phyloP scores from a whole-genome alignment of 768 basidiomycete species.

The Leccinum barrowsii region DNA sequence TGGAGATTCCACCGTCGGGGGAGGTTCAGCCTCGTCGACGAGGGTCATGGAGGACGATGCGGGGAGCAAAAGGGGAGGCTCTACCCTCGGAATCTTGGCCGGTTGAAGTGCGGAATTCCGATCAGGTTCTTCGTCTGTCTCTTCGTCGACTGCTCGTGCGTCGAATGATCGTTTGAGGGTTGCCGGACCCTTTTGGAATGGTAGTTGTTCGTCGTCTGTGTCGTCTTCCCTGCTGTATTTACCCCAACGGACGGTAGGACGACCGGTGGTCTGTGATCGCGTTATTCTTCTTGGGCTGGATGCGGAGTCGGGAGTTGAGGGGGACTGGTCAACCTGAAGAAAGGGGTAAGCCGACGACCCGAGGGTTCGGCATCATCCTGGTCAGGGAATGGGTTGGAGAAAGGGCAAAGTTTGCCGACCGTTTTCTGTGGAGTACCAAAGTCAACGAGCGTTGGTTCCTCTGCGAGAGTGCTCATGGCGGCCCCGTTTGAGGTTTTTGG shows the following conservation, averaged over 20 bases:
- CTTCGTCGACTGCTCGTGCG: slow-evolving; percentile 34
- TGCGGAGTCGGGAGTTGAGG: slow-evolving; percentile 25
- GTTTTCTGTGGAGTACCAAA: slow-evolving; percentile 24
- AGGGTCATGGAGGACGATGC: slow-evolving; percentile 28
- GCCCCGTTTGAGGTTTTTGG: slow-evolving; percentile 18
- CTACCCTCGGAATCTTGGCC: slow-evolving; percentile 30
- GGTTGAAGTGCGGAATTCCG: slow-evolving; percentile 17
- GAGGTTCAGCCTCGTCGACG: slow-evolving; percentile 23
- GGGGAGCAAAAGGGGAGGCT: slow-evolving; percentile 22
- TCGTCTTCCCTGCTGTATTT: slow-evolving; percentile 32
- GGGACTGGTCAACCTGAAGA: slow-evolving; percentile 21
- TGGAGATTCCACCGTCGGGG: slow-evolving; percentile 4
- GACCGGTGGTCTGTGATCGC: slow-evolving; percentile 34
- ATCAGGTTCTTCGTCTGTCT: slow-evolving; percentile 32
- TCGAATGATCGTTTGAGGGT: slow-evolving; percentile 33
- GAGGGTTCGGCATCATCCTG: slow-evolving; percentile 27
- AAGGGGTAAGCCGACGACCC: slow-evolving; percentile 19
- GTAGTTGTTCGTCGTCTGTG: slow-evolving; percentile 20
- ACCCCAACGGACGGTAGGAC: slow-evolving; percentile 33
- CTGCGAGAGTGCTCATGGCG: slow-evolving; percentile 3
- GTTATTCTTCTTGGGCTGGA: slow-evolving; percentile 27
- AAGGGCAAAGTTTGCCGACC: slow-evolving; percentile 28
- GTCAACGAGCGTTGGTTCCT: slow-evolving; percentile 28
- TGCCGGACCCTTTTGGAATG: slow-evolving; percentile 12
- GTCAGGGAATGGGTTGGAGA: slow-evolving; percentile 29